Percentiles rank a stretch among this genome's conserved stretches.
These are phyloP conservation scores for Tephrocybe rancida DNA, from an alignment of 768 basidiomycete genomes.

Conservation along the genomic window DNA sequence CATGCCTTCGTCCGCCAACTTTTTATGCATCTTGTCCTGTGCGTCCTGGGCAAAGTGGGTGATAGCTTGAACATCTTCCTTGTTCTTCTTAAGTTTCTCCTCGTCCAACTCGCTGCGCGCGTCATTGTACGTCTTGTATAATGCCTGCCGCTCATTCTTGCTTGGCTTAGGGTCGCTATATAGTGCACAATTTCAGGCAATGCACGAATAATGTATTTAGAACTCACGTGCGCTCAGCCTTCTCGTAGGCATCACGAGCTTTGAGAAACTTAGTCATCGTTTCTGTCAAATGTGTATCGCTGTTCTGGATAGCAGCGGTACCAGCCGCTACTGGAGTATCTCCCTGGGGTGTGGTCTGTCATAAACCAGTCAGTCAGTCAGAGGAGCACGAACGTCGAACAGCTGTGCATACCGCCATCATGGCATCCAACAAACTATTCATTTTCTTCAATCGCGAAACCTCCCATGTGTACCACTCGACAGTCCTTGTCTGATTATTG, in stretches of 20 bases:
- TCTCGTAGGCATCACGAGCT: too few relatives aligned
- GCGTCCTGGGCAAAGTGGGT: not conserved
- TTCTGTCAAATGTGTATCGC: too few relatives aligned
- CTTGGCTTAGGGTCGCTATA: too few relatives aligned
- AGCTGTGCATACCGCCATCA: not conserved
- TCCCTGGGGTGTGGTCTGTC: too few relatives aligned
- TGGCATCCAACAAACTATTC: not conserved
- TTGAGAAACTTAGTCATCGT: too few relatives aligned
- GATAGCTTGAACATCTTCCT: not conserved
- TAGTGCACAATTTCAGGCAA: too few relatives aligned
- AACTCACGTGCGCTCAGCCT: too few relatives aligned
- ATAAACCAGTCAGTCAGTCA: not conserved
- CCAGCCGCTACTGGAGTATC: too few relatives aligned
- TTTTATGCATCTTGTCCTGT: not conserved
- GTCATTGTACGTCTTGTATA: not conserved
- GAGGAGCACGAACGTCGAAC: not conserved
- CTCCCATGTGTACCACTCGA: slow-evolving; percentile 7
- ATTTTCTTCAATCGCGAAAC: not conserved
- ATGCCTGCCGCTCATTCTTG: not conserved
- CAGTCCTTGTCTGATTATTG: not conserved
- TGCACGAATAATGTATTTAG: too few relatives aligned
- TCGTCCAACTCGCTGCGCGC: not conserved
- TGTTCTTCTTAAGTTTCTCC: not conserved
- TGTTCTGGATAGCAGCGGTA: too few relatives aligned
- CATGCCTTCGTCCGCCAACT: not conserved